phyloP scores from a whole-genome alignment of 208 protist genomes.

The Wallacemonas collosoma region DNA sequence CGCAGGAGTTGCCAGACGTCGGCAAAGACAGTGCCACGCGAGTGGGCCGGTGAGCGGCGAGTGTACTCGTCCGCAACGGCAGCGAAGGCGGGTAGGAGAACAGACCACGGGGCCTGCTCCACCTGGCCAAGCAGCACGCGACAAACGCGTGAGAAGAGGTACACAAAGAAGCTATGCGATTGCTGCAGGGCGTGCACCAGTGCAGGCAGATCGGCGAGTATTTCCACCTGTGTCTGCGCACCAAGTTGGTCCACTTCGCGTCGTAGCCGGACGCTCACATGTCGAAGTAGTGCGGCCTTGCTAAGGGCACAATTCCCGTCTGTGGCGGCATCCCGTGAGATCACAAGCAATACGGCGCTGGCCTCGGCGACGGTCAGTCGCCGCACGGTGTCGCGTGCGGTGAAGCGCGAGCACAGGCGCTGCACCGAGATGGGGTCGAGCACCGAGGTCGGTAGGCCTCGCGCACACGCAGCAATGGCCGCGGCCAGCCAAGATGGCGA shows the following conservation, averaged over 20 bases:
- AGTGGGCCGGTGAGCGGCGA: constrained; percentile 42
- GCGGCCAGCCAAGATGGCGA: constrained; percentile 46
- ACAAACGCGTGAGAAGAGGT: constrained; percentile 73
- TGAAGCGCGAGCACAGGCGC: constrained; percentile 78
- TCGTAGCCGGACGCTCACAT: constrained; percentile 30
- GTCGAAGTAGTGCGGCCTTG: constrained; percentile 34
- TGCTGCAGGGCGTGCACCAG: constrained; percentile 48
- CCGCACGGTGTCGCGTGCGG: constrained; percentile 54
- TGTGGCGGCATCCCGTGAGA: constrained; percentile 35
- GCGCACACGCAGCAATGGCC: constrained; percentile 40
- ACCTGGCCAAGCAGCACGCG: constrained; percentile 69
- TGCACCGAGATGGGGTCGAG: constrained; percentile 72
- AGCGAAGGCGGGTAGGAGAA: constrained; percentile 62
- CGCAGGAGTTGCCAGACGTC: constrained; percentile 85
- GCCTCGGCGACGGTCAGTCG: constrained; percentile 44
- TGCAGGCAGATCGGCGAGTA: constrained; percentile 28
- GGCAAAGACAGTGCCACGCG: constrained; percentile 53
- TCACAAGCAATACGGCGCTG: constrained; percentile 46
- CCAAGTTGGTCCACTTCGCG: constrained; percentile 13
- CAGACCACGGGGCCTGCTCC: constrained; percentile 37
- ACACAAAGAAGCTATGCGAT: constrained; percentile 56
- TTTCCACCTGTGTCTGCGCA: constrained; percentile 22
- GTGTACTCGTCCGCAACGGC: constrained; percentile 70
- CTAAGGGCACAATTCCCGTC: constrained; percentile 40
- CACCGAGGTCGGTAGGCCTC: constrained; percentile 25